A percentile compares a stretch with the other conserved stretches of the same genome.
phyloP scores from a whole-genome alignment of 2,329 filamentous ascomycete genomes.

The Fusarium verticillioides region DNA sequence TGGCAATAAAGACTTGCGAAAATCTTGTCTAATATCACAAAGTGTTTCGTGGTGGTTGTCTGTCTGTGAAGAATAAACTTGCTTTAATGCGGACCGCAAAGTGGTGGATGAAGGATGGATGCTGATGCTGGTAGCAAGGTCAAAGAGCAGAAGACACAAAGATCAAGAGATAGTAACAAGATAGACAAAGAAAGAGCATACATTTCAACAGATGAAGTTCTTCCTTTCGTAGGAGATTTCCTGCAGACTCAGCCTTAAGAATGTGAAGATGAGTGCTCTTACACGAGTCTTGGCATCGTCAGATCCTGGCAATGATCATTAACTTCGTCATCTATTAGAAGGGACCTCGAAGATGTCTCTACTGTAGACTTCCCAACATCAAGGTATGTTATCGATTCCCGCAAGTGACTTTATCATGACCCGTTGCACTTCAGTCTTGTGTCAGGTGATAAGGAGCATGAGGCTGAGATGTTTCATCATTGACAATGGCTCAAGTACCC shows the following conservation, averaged over 20 bases:
- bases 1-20: conserved; percentile 17
- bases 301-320: not conserved
- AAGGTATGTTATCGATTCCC: no score
- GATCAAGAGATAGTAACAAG: not conserved
- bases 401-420: not conserved
- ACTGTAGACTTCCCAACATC: not conserved
- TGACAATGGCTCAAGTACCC: not conserved
- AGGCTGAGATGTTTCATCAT: not conserved
- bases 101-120: not conserved
- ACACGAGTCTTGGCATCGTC: not conserved
- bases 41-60: conserved; percentile 1
- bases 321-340: not conserved
- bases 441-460: not conserved
- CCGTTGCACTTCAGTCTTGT: not conserved
- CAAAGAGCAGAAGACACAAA: not conserved
- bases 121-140: not conserved
- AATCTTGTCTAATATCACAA: conserved; percentile 3
- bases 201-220: not conserved
- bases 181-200: not conserved
- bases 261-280: not conserved
- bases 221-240: not conserved
- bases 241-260: not conserved
- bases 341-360: not conserved
- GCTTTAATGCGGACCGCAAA: not conserved
- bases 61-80: not conserved